These are phyloP conservation scores for Clonostachys rosea DNA, from an alignment of 2,329 filamentous ascomycete genomes.

Conservation along the genomic window DNA sequence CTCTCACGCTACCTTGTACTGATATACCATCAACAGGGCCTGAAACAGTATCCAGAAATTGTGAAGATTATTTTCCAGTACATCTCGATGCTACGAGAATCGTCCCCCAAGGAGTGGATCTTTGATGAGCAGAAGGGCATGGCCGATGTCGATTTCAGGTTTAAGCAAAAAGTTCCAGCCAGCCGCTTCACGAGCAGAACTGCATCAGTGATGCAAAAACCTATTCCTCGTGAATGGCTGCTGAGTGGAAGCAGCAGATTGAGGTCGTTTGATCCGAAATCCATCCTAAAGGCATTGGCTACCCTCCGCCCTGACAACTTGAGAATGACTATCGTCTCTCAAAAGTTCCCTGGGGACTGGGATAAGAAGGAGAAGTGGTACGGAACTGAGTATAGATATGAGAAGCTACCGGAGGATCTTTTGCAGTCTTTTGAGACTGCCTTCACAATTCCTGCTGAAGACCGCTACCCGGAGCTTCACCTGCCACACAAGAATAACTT, in stretches of 20 bases:
- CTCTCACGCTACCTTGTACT: no score
- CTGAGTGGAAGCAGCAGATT: constrained; percentile 75
- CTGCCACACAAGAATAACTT: constrained; percentile 94
- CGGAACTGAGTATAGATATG: constrained; percentile 84
- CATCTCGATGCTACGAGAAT: constrained; percentile 77
- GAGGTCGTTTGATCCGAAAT: constrained; percentile 73
- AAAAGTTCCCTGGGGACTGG: constrained; percentile 80
- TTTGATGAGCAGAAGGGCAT: constrained; percentile 88
- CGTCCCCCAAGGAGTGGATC: constrained; percentile 84
- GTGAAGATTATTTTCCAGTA: constrained; percentile 87
- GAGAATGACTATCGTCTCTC: constrained; percentile 76
- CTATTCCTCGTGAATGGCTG: constrained; percentile 79
- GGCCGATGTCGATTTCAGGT: constrained; percentile 91
- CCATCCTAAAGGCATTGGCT: constrained; percentile 69
- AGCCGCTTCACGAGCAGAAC: constrained; percentile 84
- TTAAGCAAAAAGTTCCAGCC: constrained; percentile 87
- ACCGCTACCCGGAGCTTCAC: constrained; percentile 68
- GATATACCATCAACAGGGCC: constrained; percentile 33
- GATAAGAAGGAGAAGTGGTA: constrained; percentile 95
- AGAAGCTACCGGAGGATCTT: constrained; percentile 74
- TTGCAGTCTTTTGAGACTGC: constrained; percentile 66
- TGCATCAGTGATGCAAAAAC: constrained; percentile 87
- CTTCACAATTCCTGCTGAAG: constrained; percentile 41
- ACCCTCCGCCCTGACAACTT: constrained; percentile 86
- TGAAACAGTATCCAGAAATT: constrained; percentile 78